Base-by-base conservation (phyloP, 495 filamentous ascomycete species). In the Copromyces sp. region DNA sequence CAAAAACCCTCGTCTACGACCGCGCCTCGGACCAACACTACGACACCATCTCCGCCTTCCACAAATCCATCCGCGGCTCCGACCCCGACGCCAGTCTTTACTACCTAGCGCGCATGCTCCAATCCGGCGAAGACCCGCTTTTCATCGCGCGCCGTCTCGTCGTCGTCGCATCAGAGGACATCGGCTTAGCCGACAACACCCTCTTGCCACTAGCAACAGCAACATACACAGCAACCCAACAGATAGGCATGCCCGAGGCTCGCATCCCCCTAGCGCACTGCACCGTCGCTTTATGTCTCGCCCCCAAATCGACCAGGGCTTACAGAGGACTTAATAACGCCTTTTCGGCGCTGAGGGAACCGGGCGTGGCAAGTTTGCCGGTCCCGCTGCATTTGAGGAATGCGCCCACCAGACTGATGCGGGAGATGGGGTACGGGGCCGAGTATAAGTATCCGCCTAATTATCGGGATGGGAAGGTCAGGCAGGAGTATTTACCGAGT, bases 371-470 rank as follows among this genome's bases (percentile, higher is more conserved):
- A 0, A 87, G 87, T 3, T 75, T 97, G 65, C 91, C 93, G 0
- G 87, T 99, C 12, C 95, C 95, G 32, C 80, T 96, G 44, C 95
- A 99, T 82, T 81, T 99, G 69, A 82, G 95, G 59, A 98, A 98
- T 80, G 95, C 95, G 9, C 94, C 94, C 2, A 98, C 95, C 8
- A 87, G 89, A 76, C 77, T 98, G 75, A 96, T 99, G 95, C 92
- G 93, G 75, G 95, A 98, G 77, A 81, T 98, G 68, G 94, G 93
- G 2, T 94, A 93, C 75, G 95, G 95, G 11, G 90, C 86, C 69
- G 93, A 92, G 79, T 99, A 99, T 79, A 99, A 99, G 78, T 99
- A 99, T 80, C 96, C 96, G 77, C 95, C 95, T 1, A 90, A 94
- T 76, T 99, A 93, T 78, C 81, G 85, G 75, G 89, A 94, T 74